Evolutionary conservation across 169 alveolate species (phyloP), one percentile per base, ranked within the genome.

Genomic region (Eimeria brunetti): DNA sequence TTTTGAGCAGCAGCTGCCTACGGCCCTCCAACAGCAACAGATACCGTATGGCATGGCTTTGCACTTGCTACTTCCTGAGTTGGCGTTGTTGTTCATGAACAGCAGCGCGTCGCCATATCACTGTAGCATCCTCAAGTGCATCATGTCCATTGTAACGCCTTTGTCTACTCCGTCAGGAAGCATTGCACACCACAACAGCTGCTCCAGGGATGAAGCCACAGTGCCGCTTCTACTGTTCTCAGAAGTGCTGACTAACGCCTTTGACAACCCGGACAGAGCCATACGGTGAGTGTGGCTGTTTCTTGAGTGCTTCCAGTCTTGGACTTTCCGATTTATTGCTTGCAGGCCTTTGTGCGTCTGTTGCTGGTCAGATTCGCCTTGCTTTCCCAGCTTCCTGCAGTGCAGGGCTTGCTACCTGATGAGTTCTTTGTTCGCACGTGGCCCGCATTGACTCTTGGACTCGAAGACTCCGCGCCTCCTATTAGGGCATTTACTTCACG

Each of bases 341-440:
- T 46, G 64, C 67, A 44, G n/a, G 6, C 75, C 56, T 83, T 30
- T 83, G 73, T 83, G 75, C 56, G 53, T 49, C 33, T 83, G 56
- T 8, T n/a, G 67, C 71, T 46, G 73, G 1, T 83, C 73, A 83
- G 90, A 49, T 83, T 83, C 53, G 64, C 73, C 53, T 53, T 83
- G 90, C 90, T 83, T 33, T 83, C 90, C 51, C 90, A 83, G 53
- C 90, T 83, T 33, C 75, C 90, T 30, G 90, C 90, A 83, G 90
- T 83, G 69, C 90, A 83, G 56, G 33, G 75, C 36, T 56, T 83
- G 90, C 90, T 83, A 33, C 90, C 90, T 11, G 90, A 83, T 56
- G 60, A 51, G 38, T 83, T 83, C 53, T 83, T 83, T 36, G 75
- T n/a, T 24, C 90, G 73, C 38, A 83, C 90, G 22, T 83, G 90